phyloP scores from a whole-genome alignment of 2,329 filamentous ascomycete species.

The Apiospora rasikravindrae region DNA sequence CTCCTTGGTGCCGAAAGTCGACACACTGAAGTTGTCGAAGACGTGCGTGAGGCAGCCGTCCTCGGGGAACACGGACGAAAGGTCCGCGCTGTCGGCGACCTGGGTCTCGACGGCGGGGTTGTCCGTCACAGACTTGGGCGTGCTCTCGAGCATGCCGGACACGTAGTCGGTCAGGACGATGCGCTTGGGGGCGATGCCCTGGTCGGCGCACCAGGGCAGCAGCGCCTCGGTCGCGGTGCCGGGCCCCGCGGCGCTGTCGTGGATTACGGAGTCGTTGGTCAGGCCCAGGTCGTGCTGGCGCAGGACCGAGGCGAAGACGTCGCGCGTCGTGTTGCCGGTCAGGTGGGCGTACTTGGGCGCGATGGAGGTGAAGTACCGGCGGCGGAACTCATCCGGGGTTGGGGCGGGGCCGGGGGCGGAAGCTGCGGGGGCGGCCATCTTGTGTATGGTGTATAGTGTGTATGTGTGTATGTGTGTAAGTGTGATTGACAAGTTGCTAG shows the following conservation, averaged over 20 bases:
- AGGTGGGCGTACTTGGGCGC: constrained; percentile 34
- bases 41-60: constrained; percentile 32
- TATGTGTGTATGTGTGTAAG: not conserved
- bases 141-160: constrained; percentile 27
- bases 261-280: constrained; percentile 33
- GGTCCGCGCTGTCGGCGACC: constrained; percentile 29
- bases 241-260: constrained; percentile 41
- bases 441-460: not conserved
- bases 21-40: constrained; percentile 40
- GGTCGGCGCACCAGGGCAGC: constrained; percentile 28
- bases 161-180: constrained; percentile 31
- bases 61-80: constrained; percentile 26
- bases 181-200: not conserved
- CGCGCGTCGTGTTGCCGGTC: constrained; percentile 37
- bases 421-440: not conserved
- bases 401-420: not conserved
- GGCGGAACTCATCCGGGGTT: constrained; percentile 19
- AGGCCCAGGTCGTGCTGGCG: constrained; percentile 30
- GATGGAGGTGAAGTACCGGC: constrained; percentile 34
- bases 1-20: constrained; percentile 32
- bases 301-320: constrained; percentile 28
- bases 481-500: not conserved
- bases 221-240: constrained; percentile 34
- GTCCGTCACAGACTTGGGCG: not conserved
- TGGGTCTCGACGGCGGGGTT: constrained; percentile 19